These are phyloP conservation scores for Exsudoporus floridanus DNA, from an alignment of 1,284 basidiomycete genomes.

Conservation along the genomic window DNA sequence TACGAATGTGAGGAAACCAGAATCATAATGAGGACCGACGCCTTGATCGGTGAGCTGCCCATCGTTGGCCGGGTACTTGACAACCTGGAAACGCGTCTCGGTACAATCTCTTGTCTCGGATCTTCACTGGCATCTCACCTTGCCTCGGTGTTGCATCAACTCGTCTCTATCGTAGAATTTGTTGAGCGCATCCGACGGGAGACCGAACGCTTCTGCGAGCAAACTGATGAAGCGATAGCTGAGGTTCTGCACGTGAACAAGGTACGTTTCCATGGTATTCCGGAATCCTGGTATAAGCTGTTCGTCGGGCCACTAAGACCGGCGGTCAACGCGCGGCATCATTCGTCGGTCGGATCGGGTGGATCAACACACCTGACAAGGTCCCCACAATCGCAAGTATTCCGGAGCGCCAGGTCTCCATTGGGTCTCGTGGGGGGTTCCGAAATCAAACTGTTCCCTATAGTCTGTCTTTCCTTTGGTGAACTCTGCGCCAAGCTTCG, in stretches of 20 bases:
- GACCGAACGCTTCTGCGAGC: conserved; percentile 34
- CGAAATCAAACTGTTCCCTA: conserved; percentile 45
- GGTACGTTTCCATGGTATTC: conserved; percentile 28
- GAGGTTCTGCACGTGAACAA: conserved; percentile 29
- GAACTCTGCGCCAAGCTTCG: conserved; percentile 38
- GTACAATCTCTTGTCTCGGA: neutral
- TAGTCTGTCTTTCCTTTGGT: conserved; percentile 39
- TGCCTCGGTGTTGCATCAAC: conserved; percentile 35
- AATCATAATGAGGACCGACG: conserved; percentile 44
- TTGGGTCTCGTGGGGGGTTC: conserved; percentile 35
- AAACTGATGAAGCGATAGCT: conserved; percentile 28
- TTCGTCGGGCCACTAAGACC: conserved; percentile 41
- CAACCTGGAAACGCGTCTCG: conserved; percentile 26
- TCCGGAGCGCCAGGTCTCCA: conserved; percentile 41
- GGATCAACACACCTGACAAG: conserved; percentile 40
- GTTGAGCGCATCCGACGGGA: conserved; percentile 30
- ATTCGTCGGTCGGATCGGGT: no score
- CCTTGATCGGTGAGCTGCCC: conserved; percentile 37
- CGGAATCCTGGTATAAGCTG: conserved; percentile 39
- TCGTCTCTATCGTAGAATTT: conserved; percentile 34
- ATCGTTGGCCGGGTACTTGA: conserved; percentile 40
- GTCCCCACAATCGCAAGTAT: conserved; percentile 41
- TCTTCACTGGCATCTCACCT: conserved; percentile 25
- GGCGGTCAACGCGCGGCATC: no score
- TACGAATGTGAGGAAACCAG: conserved; percentile 44